phyloP scores from a whole-genome alignment of 2,329 filamentous ascomycete species.

The Drechslerella coelobrocha region DNA sequence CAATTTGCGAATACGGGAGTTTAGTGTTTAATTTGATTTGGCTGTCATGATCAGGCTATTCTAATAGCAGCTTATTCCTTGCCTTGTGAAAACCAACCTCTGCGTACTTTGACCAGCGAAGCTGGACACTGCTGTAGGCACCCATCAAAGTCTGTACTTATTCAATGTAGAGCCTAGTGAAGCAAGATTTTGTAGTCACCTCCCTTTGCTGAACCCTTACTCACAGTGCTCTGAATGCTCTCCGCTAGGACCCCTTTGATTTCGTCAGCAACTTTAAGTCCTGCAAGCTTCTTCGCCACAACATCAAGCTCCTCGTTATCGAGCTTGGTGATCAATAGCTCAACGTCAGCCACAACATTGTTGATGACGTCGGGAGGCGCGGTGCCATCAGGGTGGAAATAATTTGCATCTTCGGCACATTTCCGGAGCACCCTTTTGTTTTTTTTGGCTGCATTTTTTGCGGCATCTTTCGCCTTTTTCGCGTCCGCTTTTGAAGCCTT shows the following conservation, averaged over 20 bases:
- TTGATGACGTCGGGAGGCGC: slow-evolving; percentile 80
- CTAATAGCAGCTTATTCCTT: no score
- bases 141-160: neutral
- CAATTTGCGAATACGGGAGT: no score
- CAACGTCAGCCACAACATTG: slow-evolving; percentile 80
- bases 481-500: slow-evolving; percentile 81
- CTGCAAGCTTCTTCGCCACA: slow-evolving; percentile 78
- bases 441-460: slow-evolving; percentile 99
- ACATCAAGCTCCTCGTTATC: slow-evolving; percentile 88
- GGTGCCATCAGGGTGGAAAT: slow-evolving; percentile 78
- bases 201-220: slow-evolving; percentile 83
- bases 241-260: slow-evolving; percentile 84
- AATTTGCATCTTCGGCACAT: slow-evolving; percentile 96
- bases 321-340: slow-evolving; percentile 84
- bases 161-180: slow-evolving; percentile 6
- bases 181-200: slow-evolving; percentile 74
- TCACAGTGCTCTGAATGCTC: slow-evolving; percentile 79
- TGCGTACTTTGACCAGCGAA: no score
- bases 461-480: slow-evolving; percentile 98
- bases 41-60: no score
- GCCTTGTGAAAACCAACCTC: no score
- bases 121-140: no score
- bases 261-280: slow-evolving; percentile 77
- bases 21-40: no score
- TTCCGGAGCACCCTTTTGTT: slow-evolving; percentile 97